A percentile compares a stretch with the other conserved stretches of the same genome.
These are phyloP conservation scores for Fusarium pseudoanthophilum DNA, from an alignment of 2,329 filamentous ascomycete genomes.

Conservation along the genomic window DNA sequence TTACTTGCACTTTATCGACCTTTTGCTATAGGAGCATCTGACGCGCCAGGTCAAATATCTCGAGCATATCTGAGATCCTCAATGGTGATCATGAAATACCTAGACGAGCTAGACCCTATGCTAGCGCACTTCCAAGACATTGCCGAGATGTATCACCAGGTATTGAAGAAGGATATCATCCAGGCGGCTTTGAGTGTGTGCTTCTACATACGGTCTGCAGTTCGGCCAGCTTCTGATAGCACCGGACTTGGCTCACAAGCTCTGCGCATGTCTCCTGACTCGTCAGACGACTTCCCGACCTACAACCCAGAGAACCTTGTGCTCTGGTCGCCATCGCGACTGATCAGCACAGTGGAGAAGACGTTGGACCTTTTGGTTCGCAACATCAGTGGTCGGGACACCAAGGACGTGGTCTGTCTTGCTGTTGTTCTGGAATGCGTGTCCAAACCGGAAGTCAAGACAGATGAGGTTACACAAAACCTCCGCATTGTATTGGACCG, in stretches of 20 bases:
- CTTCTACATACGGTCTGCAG: constrained; percentile 60
- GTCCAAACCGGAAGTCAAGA: constrained; percentile 53
- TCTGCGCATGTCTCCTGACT: constrained; percentile 50
- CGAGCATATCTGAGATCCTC: constrained; percentile 64
- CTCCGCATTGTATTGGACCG: constrained; percentile 57
- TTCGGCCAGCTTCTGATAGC: constrained; percentile 46
- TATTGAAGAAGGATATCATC: constrained; percentile 64
- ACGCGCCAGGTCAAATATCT: constrained; percentile 62
- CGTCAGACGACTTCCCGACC: constrained; percentile 49
- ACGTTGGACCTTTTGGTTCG: constrained; percentile 58
- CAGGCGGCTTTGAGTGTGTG: constrained; percentile 67
- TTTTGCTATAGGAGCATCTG: constrained; percentile 62
- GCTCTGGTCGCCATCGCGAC: constrained; percentile 55
- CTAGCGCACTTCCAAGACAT: constrained; percentile 59
- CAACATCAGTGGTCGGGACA: constrained; percentile 60
- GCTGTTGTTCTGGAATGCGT: constrained; percentile 60
- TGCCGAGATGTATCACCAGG: constrained; percentile 63
- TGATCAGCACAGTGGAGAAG: constrained; percentile 59
- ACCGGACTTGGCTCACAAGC: constrained; percentile 46
- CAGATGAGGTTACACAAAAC: constrained; percentile 55
- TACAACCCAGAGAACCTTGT: constrained; percentile 51
- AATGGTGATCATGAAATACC: constrained; percentile 65
- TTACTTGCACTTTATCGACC: constrained; percentile 65
- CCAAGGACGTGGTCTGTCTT: constrained; percentile 63
- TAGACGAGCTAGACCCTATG: constrained; percentile 63